Conservation (phyloP, 2,329 filamentous ascomycete genomes). For the Epichloe bromicola region DNA sequence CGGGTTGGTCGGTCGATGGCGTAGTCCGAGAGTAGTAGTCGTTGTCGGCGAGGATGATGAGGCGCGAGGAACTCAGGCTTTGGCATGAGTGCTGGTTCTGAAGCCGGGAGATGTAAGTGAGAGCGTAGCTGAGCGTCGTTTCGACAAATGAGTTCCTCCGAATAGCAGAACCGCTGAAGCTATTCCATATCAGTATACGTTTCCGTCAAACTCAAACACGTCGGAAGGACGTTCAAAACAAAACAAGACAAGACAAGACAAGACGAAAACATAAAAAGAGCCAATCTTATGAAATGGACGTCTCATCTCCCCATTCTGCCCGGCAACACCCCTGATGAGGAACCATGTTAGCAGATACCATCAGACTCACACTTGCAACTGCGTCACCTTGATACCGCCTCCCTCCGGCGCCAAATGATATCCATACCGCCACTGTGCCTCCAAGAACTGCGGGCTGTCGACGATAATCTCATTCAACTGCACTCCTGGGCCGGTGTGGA, state of each 20-base stretch:
- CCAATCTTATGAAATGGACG: too few relatives aligned
- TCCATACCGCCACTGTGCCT: constrained; percentile 79
- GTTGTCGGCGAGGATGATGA: constrained; percentile 87
- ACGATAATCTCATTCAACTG: constrained; percentile 65
- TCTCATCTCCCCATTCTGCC: too few relatives aligned
- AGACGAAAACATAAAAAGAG: too few relatives aligned
- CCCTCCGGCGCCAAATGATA: constrained; percentile 56
- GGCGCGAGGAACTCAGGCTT: constrained; percentile 52
- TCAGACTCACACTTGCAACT: constrained; percentile 59
- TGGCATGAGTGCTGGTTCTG: constrained; percentile 22
- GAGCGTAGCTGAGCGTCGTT: constrained; percentile 73
- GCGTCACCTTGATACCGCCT: constrained; percentile 71
- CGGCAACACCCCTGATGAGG: too few relatives aligned
- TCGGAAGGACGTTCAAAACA: background rate
- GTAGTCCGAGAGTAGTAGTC: constrained; percentile 76
- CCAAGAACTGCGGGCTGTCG: constrained; percentile 78
- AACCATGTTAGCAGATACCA: background rate
- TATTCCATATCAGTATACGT: background rate
- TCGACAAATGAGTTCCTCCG: constrained; percentile 75
- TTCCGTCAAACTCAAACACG: background rate
- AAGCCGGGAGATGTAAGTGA: constrained; percentile 59
- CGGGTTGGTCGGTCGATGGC: constrained; percentile 16
- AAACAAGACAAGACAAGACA: background rate
- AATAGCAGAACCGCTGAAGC: constrained; percentile 29
- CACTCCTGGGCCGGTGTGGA: constrained; percentile 48